These are phyloP conservation scores for Lipomyces spencermartinsiae DNA, from an alignment of 805 yeast genomes.

Conservation along the genomic window DNA sequence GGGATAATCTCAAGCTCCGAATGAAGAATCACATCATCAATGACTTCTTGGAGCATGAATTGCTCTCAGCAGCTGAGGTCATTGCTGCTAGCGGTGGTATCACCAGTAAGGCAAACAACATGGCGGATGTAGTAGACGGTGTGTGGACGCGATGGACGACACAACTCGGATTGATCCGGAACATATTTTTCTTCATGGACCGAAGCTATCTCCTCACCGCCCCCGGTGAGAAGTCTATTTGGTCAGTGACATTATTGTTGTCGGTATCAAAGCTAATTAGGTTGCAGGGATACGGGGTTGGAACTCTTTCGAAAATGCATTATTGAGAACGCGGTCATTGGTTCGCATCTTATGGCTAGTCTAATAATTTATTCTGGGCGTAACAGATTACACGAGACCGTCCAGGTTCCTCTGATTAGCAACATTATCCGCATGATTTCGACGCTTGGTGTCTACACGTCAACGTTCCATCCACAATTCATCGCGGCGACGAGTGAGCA, in stretches of 20 bases:
- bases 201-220: conserved; percentile 40
- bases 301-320: conserved; percentile 26
- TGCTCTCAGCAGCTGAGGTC: conserved; percentile 11
- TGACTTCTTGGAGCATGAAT: conserved; percentile 11
- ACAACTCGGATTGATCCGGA: conserved; percentile 38
- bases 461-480: conserved; percentile 28
- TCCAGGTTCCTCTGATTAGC: conserved; percentile 4
- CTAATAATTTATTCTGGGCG: conserved; percentile 17
- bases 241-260: conserved; percentile 19
- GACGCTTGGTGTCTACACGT: conserved; percentile 22
- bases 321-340: conserved; percentile 10
- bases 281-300: conserved; percentile 30
- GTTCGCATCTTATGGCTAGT: conserved; percentile 20
- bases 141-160: conserved; percentile 36
- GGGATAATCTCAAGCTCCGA: conserved; percentile 36
- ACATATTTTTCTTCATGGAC: conserved; percentile 45
- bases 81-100: conserved; percentile 1
- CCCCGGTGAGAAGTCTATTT: conserved; percentile 33
- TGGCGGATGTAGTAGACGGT: conserved; percentile 35
- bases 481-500: conserved; percentile 22
- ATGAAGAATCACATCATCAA: conserved; percentile 27
- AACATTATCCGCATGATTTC: conserved; percentile 26
- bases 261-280: not conserved
- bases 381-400: conserved; percentile 14
- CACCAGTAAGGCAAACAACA: conserved; percentile 1